Evolutionary conservation across 176 grass and related monocot species (phyloP).

Genomic region (sorghum (Sorghum bicolor)): Sorghum_bicolor_NCBIv3 NC_012872.2:10834001-10834500

Average conservation of each 20-base stretch:
- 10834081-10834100: slow-evolving; percentile 6
- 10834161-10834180: not conserved
- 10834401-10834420: too few species aligned
- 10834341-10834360: too few species aligned
- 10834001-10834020: not conserved
- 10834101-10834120: slow-evolving; percentile 19
- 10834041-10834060: not conserved
- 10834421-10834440: not conserved
- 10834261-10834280: not conserved
- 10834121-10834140: not conserved
- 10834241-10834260: not conserved
- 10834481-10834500: not conserved
- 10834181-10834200: not conserved
- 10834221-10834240: not conserved
- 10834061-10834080: not conserved
- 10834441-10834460: not conserved
- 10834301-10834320: slow-evolving; percentile 1
- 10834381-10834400: too few species aligned
- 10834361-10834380: too few species aligned
- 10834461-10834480: not conserved
- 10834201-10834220: not conserved
- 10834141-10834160: not conserved
- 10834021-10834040: not conserved
- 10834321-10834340: not conserved
- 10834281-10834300: not conserved